Base-by-base conservation (phyloP, 1,139 yeast genomes). In the Candida tropicalis region DNA sequence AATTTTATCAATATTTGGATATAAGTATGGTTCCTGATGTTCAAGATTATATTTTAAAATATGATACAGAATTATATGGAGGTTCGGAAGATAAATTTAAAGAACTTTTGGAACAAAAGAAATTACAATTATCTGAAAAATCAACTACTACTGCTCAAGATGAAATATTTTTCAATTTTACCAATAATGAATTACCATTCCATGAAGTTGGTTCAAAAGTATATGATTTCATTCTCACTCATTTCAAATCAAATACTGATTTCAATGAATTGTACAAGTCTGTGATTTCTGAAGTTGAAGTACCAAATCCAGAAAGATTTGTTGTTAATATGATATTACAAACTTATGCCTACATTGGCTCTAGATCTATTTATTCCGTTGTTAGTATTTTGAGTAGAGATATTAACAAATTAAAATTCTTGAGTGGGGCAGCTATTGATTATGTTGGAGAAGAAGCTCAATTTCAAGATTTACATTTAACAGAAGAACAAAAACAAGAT, bases 311-410 rank as follows among this genome's bases (percentile, higher is more conserved):
- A 49, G 79, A 52, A 68, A 75, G 52, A 63, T 75, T 83, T 47
- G 60, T 81, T 33, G 70, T 85, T 34, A 79, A 85, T 28, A 66
- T 87, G 22, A 65, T 90, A 18, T 74, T 85, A 52, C 91, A 88
- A 57, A 75, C 87, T 0, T 75, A 89, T 44, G 87, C 95, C 38
- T 84, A 82, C 56, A 82, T 90, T 48, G 97, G 98, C 20, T 85
- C 89, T 38, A 79, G 98, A 59, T 90, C 98, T 0, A 77, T 91
- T 38, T 87, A 96, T 18, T 96, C 95, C 45, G 90, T 90, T 33
- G 84, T 82, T 42, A 81, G 81, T 53, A 83, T 87, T 59, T 72
- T 89, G 47, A 73, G 76, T 34, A 77, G 83, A 47, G 77, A 83
- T 42, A 65, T 73, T 28, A 73, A 71, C 36, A 74, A 82, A 44